These are phyloP conservation scores for Scheffersomyces stambukii DNA, from an alignment of 1,139 yeast genomes.

Conservation along the genomic window DNA sequence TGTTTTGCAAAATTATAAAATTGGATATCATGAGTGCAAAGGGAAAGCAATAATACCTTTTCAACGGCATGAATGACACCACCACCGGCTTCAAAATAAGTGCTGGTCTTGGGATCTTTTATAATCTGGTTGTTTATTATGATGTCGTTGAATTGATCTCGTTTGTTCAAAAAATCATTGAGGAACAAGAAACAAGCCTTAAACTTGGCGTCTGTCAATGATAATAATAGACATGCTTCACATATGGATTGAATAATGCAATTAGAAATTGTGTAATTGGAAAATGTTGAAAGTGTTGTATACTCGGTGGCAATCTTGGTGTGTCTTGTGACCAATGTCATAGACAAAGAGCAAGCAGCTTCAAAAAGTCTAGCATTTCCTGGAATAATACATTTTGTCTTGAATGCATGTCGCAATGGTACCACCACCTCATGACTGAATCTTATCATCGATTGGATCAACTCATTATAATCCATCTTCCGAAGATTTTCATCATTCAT, in stretches of 20 bases:
- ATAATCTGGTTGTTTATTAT: slow-evolving; percentile 21
- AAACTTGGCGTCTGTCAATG: slow-evolving; percentile 34
- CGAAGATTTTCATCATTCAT: slow-evolving; percentile 19
- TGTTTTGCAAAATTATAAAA: slow-evolving; percentile 50
- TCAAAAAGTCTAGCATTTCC: slow-evolving; percentile 25
- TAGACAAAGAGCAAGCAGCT: slow-evolving; percentile 33
- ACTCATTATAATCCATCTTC: slow-evolving; percentile 11
- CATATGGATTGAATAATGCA: slow-evolving; percentile 32
- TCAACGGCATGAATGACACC: slow-evolving; percentile 32
- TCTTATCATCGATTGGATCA: slow-evolving; percentile 12
- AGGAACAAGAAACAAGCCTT: slow-evolving; percentile 36
- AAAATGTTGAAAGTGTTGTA: slow-evolving; percentile 22
- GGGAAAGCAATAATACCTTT: slow-evolving; percentile 43
- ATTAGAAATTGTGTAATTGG: slow-evolving; percentile 29
- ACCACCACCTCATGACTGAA: slow-evolving; percentile 25
- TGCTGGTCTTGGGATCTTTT: slow-evolving; percentile 10
- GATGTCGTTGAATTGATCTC: slow-evolving; percentile 18
- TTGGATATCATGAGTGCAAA: slow-evolving; percentile 57
- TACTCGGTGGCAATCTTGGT: slow-evolving; percentile 15
- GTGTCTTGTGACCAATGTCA: slow-evolving; percentile 24
- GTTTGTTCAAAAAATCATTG: slow-evolving; percentile 25
- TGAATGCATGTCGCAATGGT: slow-evolving; percentile 34
- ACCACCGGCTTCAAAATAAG: slow-evolving; percentile 13
- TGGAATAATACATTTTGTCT: slow-evolving; percentile 15
- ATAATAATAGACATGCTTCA: slow-evolving; percentile 33